phyloP scores from a whole-genome alignment of 176 grass and related monocot genomes.

The Carex pumila region DNA sequence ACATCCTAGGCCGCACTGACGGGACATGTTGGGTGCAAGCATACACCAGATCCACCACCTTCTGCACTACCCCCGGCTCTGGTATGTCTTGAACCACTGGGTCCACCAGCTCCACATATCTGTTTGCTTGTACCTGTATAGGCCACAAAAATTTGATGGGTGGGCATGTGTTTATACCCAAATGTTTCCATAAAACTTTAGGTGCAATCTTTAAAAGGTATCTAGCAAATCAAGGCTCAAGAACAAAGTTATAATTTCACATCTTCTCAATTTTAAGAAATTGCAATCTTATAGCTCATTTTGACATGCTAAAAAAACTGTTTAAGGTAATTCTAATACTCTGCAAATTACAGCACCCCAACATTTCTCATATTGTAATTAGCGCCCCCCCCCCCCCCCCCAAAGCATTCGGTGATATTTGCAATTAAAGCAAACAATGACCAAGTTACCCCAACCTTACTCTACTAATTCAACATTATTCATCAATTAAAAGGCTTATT shows the following conservation, averaged over 20 bases:
- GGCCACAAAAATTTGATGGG: neutral
- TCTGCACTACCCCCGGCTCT: slow-evolving; percentile 69
- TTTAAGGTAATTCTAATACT: neutral
- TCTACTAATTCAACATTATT: neutral
- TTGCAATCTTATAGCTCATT: neutral
- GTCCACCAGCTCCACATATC: slow-evolving; percentile 83
- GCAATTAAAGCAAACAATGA: neutral
- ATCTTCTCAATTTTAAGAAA: neutral
- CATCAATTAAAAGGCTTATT: neutral
- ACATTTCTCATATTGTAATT: neutral
- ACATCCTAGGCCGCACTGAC: slow-evolving; percentile 91
- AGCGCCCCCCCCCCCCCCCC: neutral
- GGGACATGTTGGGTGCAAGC: slow-evolving; percentile 94
- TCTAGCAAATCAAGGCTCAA: neutral
- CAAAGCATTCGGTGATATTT: neutral
- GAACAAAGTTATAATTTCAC: neutral
- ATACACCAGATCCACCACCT: slow-evolving; percentile 83
- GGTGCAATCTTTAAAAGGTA: neutral
- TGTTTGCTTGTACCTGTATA: slow-evolving; percentile 52
- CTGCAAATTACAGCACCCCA: neutral
- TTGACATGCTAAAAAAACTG: neutral
- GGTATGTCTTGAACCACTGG: slow-evolving; percentile 75
- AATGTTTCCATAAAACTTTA: neutral
- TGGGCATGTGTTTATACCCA: neutral
- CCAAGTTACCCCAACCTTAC: neutral